Percentiles rank a stretch among this genome's conserved stretches.
Evolutionary conservation across 257 asterid genomes (phyloP).

Genomic region (Parsonsia alboflavescens): DNA sequence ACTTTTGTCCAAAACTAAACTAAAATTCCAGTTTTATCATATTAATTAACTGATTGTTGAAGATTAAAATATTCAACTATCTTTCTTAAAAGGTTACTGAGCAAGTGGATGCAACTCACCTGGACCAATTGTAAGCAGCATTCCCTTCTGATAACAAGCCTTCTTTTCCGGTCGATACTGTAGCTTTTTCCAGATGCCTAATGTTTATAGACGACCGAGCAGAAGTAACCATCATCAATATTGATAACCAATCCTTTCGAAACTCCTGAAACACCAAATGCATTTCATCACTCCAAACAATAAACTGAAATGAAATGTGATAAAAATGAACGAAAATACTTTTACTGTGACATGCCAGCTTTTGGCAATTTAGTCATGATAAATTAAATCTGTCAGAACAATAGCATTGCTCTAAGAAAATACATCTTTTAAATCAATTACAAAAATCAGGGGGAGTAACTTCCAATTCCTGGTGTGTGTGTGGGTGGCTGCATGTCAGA

Average conservation of each 20-base stretch:
- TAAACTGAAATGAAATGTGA: background rate
- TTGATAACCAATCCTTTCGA: conserved; percentile 87
- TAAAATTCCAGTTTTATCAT: background rate
- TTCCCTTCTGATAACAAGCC: conserved; percentile 95
- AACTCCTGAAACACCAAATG: conserved; percentile 49
- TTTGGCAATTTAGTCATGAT: background rate
- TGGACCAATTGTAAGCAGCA: conserved; percentile 97
- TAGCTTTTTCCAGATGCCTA: conserved; percentile 96
- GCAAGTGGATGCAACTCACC: conserved; percentile 35
- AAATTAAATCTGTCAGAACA: background rate
- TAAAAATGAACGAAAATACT: background rate
- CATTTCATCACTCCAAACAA: background rate
- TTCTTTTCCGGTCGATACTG: conserved; percentile 97
- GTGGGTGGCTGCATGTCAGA: too few species aligned
- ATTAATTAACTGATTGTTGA: background rate
- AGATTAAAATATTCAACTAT: background rate
- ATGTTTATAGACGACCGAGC: conserved; percentile 94
- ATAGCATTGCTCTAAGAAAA: conserved; percentile 4
- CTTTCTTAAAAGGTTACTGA: too few species aligned
- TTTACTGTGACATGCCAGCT: background rate
- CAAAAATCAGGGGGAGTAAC: too few species aligned
- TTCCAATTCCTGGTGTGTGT: too few species aligned
- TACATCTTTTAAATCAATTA: background rate
- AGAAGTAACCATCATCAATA: conserved; percentile 96
- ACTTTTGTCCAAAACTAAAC: background rate